These are phyloP conservation scores for Phaffomyces antillensis DNA, from an alignment of 805 yeast species.

Conservation along the genomic window DNA sequence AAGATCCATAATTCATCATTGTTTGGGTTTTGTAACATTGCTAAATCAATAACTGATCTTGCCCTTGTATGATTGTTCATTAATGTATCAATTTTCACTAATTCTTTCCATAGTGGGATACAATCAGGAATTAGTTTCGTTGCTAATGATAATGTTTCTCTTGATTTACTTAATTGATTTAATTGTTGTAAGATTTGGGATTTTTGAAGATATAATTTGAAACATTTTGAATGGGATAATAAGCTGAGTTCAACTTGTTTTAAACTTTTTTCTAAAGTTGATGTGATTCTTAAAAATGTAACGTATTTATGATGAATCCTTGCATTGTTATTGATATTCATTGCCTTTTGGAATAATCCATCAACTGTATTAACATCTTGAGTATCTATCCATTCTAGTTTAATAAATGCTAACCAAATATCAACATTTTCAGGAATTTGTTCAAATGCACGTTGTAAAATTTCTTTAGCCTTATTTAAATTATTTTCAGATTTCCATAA, in stretches of 20 bases:
- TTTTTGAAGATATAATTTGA: conserved; percentile 53
- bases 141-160: conserved; percentile 42
- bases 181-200: conserved; percentile 43
- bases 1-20: conserved; percentile 51
- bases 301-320: conserved; percentile 59
- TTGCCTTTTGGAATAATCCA: conserved; percentile 33
- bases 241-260: conserved; percentile 40
- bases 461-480: conserved; percentile 41
- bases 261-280: conserved; percentile 31
- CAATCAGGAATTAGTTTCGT: conserved; percentile 39
- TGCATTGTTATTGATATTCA: conserved; percentile 29
- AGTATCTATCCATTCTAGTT: conserved; percentile 43
- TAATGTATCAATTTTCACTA: conserved; percentile 37
- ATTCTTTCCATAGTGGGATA: conserved; percentile 45
- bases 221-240: conserved; percentile 37
- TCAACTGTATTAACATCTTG: conserved; percentile 30
- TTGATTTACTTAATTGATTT: conserved; percentile 32
- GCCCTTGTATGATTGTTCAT: conserved; percentile 46
- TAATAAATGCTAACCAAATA: conserved; percentile 67
- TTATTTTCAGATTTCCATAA: conserved; percentile 44
- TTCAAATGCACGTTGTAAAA: conserved; percentile 43
- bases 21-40: conserved; percentile 41
- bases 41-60: conserved; percentile 66
- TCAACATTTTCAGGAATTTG: conserved; percentile 40
- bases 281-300: conserved; percentile 38